Conservation (phyloP, 495 filamentous ascomycete genomes). For the Baudoinia panamericana region DNA sequence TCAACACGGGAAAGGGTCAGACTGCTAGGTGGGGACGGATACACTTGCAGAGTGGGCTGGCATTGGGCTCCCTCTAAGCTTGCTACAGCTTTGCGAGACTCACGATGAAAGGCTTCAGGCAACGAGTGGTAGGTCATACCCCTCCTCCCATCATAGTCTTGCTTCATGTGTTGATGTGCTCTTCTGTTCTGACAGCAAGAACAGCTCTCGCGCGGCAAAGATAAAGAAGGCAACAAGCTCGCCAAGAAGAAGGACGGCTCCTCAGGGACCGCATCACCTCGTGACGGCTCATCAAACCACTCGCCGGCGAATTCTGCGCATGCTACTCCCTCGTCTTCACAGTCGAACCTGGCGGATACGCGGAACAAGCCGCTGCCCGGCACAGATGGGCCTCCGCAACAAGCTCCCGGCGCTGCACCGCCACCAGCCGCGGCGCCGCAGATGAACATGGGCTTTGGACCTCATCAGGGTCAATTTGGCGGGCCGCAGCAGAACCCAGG, state of each 20-base stretch:
- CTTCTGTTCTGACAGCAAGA: constrained; percentile 43
- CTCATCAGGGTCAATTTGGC: constrained; percentile 1
- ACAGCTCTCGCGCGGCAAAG: constrained; percentile 91
- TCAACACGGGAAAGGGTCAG: too few species aligned
- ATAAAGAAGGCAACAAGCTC: constrained; percentile 59
- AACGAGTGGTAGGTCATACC: constrained; percentile 75
- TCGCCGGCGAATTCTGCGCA: constrained; percentile 51
- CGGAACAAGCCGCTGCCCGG: constrained; percentile 68
- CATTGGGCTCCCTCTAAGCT: constrained; percentile 6
- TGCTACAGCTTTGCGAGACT: too few species aligned
- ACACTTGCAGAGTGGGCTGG: constrained; percentile 16
- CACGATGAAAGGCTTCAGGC: constrained; percentile 88
- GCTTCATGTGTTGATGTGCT: constrained; percentile 15
- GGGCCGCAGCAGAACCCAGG: constrained; percentile 7
- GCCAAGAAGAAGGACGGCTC: constrained; percentile 79
- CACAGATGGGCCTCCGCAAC: constrained; percentile 37
- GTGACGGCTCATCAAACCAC: constrained; percentile 44
- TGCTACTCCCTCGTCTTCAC: constrained; percentile 53
- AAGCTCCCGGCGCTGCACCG: constrained; percentile 8
- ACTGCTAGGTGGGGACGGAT: too few species aligned
- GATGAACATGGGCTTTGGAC: constrained; percentile 7
- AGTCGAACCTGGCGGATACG: constrained; percentile 70
- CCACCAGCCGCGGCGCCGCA: constrained; percentile 7
- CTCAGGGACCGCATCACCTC: constrained; percentile 65
- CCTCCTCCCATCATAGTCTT: constrained; percentile 18